phyloP scores from a whole-genome alignment of 176 grass and related monocot species.

The Rhynchospora breviuscula region DNA sequence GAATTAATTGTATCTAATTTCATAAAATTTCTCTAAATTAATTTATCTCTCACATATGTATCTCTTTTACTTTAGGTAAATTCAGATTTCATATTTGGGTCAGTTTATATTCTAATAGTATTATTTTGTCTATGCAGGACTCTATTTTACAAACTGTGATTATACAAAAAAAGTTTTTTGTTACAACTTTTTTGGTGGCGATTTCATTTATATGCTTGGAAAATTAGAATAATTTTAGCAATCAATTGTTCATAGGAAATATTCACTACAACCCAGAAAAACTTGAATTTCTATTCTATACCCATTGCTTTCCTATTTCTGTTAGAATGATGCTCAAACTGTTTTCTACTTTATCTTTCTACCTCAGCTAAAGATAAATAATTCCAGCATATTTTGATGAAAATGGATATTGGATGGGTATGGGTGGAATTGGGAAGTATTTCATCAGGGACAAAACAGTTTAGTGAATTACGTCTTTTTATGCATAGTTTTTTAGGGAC shows the following conservation, averaged over 20 bases:
- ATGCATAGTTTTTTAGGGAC: not conserved
- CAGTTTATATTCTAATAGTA: not conserved
- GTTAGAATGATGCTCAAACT: not conserved
- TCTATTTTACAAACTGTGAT: not conserved
- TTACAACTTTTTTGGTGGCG: not conserved
- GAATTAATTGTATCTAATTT: not conserved
- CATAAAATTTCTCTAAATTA: not conserved
- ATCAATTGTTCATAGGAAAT: not conserved
- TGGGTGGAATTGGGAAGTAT: no score
- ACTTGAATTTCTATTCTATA: not conserved
- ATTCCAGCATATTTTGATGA: no score
- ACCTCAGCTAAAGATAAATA: no score
- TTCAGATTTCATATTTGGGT: not conserved
- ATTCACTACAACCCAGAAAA: not conserved
- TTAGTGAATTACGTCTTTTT: not conserved
- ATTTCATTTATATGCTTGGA: not conserved
- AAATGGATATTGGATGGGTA: no score
- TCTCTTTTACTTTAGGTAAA: not conserved
- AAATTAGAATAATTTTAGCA: not conserved
- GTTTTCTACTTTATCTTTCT: not conserved
- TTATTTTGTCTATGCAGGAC: not conserved
- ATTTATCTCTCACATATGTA: not conserved
- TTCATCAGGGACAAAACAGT: not conserved
- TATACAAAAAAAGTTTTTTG: not conserved
- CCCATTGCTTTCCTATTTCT: not conserved